Evolutionary conservation across 2,329 filamentous ascomycete species (phyloP), one percentile per base, ranked within the genome.

Genomic region (Stachybotrys chartarum): DNA sequence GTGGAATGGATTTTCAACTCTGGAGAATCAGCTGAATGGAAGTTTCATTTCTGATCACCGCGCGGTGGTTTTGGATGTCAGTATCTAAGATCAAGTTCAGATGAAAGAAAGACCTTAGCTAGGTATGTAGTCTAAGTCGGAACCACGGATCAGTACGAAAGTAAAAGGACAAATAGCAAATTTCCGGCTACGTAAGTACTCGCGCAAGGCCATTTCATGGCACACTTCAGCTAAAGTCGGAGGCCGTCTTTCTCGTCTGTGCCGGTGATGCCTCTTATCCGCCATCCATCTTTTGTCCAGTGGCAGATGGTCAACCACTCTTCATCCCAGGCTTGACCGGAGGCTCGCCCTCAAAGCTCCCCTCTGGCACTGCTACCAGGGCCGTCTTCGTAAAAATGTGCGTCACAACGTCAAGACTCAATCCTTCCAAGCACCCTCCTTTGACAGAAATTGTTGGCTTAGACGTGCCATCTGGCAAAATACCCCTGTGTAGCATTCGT

Each of bases 361-460:
- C 75, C 2, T 67, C 64, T 0, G 78, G 75, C 7, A 80, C 71
- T 35, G 68, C 64, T 11, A 80, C 66, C 10, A 78, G 72, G 0
- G 78, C 77, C 11, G 70, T 70, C 51, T 67, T 65, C 3, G 72
- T 72, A 56, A 69, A 81, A 17, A 80, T 80, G 55, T 81, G 78
- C 55, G 63, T 69, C 1, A 68, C 74, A 0, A 61, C 63, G 1
- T 68, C 60, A 66, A 75, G 74, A 32, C 69, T 66, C 32, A 80
- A 59, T 0, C 72, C 75, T 18, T 75, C 62, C 16, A 79, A 57
- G 11, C 71, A 68, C 0, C 78, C 78, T 4, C 74, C 78, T 64
- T 80, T 81, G 58, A 81, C 63, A 18, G 69, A 74, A 8, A 79
- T 56, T 0, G 69, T 74, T 0, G 65, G 35, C 30, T 69, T 64